These are phyloP conservation scores for Hansenula sp. DNA, from an alignment of 1,139 yeast species.

Conservation along the genomic window DNA sequence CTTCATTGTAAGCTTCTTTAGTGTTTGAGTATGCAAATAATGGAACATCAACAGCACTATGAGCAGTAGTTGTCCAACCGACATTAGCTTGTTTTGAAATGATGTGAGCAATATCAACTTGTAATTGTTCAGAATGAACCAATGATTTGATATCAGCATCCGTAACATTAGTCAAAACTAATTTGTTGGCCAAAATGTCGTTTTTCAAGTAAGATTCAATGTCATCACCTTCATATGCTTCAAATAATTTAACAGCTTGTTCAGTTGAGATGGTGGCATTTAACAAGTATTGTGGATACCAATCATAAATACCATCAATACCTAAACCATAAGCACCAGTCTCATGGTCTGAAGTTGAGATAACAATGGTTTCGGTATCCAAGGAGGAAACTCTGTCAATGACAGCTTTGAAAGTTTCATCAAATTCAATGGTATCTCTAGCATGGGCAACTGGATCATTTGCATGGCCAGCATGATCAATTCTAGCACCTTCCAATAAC, in stretches of 20 bases:
- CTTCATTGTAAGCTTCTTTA: slow-evolving; percentile 19
- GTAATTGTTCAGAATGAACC: slow-evolving; percentile 9
- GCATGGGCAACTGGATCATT: slow-evolving; percentile 21
- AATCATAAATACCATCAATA: slow-evolving; percentile 15
- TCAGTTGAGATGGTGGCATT: slow-evolving; percentile 19
- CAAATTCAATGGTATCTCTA: slow-evolving; percentile 17
- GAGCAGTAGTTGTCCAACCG: slow-evolving; percentile 22
- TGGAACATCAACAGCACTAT: slow-evolving; percentile 22
- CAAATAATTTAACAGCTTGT: slow-evolving; percentile 12
- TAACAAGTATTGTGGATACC: slow-evolving; percentile 17
- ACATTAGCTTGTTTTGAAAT: slow-evolving; percentile 16
- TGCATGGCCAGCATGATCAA: slow-evolving; percentile 22
- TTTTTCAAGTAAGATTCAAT: slow-evolving; percentile 12
- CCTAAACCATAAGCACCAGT: slow-evolving; percentile 22
- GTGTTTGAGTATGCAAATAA: slow-evolving; percentile 21
- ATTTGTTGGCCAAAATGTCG: slow-evolving; percentile 10
- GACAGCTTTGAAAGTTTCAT: slow-evolving; percentile 21
- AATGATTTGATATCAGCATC: slow-evolving; percentile 12
- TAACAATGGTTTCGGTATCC: slow-evolving; percentile 21
- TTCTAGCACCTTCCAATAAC: slow-evolving; percentile 23
- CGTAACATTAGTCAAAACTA: slow-evolving; percentile 3
- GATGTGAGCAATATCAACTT: slow-evolving; percentile 11
- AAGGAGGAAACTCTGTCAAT: slow-evolving; percentile 17
- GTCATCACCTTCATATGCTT: slow-evolving; percentile 17
- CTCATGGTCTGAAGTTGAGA: slow-evolving; percentile 24